These are phyloP conservation scores for Auriscalpium orientale DNA, from an alignment of 768 basidiomycete species.

Conservation along the genomic window DNA sequence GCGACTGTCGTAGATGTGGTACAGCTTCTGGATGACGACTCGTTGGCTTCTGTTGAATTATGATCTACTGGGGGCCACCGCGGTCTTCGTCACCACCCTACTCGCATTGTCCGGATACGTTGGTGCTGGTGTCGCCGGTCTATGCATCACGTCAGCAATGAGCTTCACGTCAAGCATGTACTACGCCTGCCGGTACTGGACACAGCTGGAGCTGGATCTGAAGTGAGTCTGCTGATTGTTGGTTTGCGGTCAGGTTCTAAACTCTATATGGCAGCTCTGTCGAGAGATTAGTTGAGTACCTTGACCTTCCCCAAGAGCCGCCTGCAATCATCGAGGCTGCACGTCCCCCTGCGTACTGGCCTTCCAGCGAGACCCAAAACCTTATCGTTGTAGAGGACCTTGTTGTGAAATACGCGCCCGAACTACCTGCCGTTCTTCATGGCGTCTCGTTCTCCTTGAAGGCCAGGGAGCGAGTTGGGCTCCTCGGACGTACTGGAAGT, in stretches of 20 bases:
- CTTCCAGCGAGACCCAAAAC: constrained; percentile 57
- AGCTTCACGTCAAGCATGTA: constrained; percentile 45
- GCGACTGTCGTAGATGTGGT: constrained; percentile 57
- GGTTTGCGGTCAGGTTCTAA: constrained; percentile 4
- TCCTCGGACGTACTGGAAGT: constrained; percentile 73
- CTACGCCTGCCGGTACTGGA: constrained; percentile 43
- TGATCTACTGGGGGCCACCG: constrained; percentile 66
- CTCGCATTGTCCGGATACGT: constrained; percentile 62
- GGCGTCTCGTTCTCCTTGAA: constrained; percentile 66
- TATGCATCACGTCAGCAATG: constrained; percentile 72
- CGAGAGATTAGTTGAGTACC: constrained; percentile 87
- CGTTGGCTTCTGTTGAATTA: constrained; percentile 81
- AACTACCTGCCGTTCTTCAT: constrained; percentile 74
- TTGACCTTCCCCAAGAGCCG: constrained; percentile 84
- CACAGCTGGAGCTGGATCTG: constrained; percentile 63
- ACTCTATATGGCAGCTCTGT: constrained; percentile 52
- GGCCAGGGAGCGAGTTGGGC: constrained; percentile 66
- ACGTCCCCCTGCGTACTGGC: constrained; percentile 90
- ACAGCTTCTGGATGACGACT: constrained; percentile 85
- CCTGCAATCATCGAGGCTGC: constrained; percentile 64
- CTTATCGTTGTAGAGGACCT: constrained; percentile 69
- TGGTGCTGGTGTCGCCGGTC: constrained; percentile 55
- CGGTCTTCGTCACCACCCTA: constrained; percentile 68
- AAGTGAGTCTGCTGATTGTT: constrained; percentile 41
- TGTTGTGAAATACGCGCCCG: constrained; percentile 75